Percentiles rank a stretch among this genome's conserved stretches.
These are phyloP conservation scores for Tardiomyces depauwii DNA, from an alignment of 1,139 yeast genomes.

Conservation along the genomic window DNA sequence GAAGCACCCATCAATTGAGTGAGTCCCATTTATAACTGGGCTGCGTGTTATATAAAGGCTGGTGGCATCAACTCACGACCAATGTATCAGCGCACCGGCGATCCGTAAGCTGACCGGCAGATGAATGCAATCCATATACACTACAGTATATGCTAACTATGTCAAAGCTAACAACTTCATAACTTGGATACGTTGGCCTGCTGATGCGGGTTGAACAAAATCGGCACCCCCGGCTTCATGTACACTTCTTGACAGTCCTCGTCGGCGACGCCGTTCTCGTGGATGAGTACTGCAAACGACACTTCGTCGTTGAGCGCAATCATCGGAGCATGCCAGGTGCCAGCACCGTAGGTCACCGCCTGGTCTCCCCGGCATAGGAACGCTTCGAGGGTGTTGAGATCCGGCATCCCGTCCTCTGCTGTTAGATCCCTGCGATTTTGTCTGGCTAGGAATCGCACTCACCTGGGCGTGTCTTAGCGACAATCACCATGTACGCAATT, in stretches of 20 bases:
- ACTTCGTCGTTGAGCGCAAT: constrained; percentile 45
- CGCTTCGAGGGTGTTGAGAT: constrained; percentile 46
- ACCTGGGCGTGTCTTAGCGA: constrained; percentile 44
- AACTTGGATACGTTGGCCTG: not conserved
- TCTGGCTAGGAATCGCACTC: constrained; percentile 1
- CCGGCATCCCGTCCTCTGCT: constrained; percentile 40
- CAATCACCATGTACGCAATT: constrained; percentile 65
- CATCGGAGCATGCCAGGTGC: constrained; percentile 91
- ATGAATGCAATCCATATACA: too few relatives aligned
- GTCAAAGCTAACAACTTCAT: too few relatives aligned
- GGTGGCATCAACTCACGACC: too few relatives aligned
- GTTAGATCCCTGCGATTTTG: too few relatives aligned
- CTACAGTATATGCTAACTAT: too few relatives aligned
- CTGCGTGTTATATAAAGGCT: too few relatives aligned
- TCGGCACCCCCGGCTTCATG: constrained; percentile 26
- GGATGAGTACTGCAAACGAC: constrained; percentile 78
- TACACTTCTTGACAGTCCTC: constrained; percentile 80
- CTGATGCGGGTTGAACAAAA: not conserved
- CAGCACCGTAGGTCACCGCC: constrained; percentile 79
- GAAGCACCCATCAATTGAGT: too few relatives aligned
- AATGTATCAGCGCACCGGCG: too few relatives aligned
- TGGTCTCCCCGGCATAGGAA: constrained; percentile 74
- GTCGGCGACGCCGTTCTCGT: constrained; percentile 67
- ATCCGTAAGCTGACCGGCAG: too few relatives aligned
- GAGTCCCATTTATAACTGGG: too few relatives aligned